These are phyloP conservation scores for Vinca minor DNA, from an alignment of 257 asterid species.

Conservation along the genomic window DNA sequence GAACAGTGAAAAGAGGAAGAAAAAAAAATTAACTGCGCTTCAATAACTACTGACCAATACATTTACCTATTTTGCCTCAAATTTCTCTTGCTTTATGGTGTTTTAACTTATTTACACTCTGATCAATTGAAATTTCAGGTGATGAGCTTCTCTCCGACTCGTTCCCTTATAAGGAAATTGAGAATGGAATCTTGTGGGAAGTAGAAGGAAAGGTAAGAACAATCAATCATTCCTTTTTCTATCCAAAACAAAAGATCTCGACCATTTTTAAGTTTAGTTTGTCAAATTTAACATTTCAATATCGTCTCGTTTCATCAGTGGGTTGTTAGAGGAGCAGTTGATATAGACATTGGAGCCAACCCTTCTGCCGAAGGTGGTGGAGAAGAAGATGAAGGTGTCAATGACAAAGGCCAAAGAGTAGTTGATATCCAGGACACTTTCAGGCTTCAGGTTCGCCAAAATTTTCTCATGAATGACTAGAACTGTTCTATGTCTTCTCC, in stretches of 20 bases:
- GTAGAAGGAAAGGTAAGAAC: constrained; percentile 48
- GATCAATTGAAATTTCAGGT: constrained; percentile 25
- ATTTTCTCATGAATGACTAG: not conserved
- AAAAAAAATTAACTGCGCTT: not conserved
- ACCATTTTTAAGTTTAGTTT: not conserved
- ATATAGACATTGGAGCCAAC: constrained; percentile 59
- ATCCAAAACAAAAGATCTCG: not conserved
- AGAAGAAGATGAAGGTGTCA: constrained; percentile 52
- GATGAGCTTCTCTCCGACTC: constrained; percentile 70
- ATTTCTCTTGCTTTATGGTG: not conserved
- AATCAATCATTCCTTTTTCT: not conserved
- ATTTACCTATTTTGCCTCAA: not conserved
- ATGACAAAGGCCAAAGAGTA: constrained; percentile 48
- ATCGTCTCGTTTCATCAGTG: constrained; percentile 28
- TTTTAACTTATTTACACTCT: not conserved
- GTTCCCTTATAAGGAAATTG: constrained; percentile 41
- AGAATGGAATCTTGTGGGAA: constrained; percentile 56
- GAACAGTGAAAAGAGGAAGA: too few relatives aligned
- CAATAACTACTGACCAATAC: too few relatives aligned
- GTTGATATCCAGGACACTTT: constrained; percentile 60
- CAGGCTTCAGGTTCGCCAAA: constrained; percentile 53
- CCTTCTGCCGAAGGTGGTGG: constrained; percentile 79
- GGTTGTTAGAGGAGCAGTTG: constrained; percentile 50
- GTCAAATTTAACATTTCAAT: not conserved
- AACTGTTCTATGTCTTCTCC: too few relatives aligned